Percentiles rank a stretch among this genome's conserved stretches.
Evolutionary conservation across 352 stramenopile species (phyloP).

Genomic region (Hyaloperonospora arabidopsidis): DNA sequence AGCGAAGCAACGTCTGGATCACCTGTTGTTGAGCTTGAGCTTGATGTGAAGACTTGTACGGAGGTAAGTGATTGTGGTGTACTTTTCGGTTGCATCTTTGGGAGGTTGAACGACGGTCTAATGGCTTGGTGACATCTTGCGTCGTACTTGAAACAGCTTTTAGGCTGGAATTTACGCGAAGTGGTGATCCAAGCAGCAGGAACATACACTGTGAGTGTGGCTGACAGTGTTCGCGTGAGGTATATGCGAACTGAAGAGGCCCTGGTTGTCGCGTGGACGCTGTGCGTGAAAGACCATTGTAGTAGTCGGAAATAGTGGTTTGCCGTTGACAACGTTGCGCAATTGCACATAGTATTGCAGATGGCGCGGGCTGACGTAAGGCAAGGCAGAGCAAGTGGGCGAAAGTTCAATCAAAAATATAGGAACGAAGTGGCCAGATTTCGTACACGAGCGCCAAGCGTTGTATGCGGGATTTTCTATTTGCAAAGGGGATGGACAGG

Average conservation of each 20-base stretch:
- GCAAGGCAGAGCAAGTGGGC: slow-evolving; percentile 11
- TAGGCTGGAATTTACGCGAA: slow-evolving; percentile 54
- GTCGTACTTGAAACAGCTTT: slow-evolving; percentile 26
- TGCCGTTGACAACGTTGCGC: slow-evolving; percentile 5
- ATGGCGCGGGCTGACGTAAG: slow-evolving; percentile 14
- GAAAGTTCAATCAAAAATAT: slow-evolving; percentile 11
- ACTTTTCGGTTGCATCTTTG: background rate
- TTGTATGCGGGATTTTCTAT: slow-evolving; percentile 21
- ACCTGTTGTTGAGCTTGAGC: slow-evolving; percentile 30
- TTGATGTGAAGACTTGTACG: slow-evolving; percentile 39
- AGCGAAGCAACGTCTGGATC: slow-evolving; percentile 28
- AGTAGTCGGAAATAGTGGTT: slow-evolving; percentile 16
- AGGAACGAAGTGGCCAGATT: slow-evolving; percentile 16
- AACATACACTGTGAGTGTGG: slow-evolving; percentile 42
- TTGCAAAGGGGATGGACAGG: slow-evolving; percentile 12
- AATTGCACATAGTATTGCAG: slow-evolving; percentile 28
- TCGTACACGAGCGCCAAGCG: slow-evolving; percentile 10
- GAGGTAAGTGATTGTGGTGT: slow-evolving; percentile 30
- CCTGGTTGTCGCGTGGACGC: slow-evolving; percentile 42
- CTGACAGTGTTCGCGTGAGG: slow-evolving; percentile 36
- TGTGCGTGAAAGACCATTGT: slow-evolving; percentile 32
- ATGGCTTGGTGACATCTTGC: slow-evolving; percentile 4
- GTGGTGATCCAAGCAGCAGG: slow-evolving; percentile 37
- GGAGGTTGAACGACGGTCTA: background rate
- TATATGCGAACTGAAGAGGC: slow-evolving; percentile 42